Conservation (phyloP, 345 rosid genomes). For the Eutrema yunnanense region DNA sequence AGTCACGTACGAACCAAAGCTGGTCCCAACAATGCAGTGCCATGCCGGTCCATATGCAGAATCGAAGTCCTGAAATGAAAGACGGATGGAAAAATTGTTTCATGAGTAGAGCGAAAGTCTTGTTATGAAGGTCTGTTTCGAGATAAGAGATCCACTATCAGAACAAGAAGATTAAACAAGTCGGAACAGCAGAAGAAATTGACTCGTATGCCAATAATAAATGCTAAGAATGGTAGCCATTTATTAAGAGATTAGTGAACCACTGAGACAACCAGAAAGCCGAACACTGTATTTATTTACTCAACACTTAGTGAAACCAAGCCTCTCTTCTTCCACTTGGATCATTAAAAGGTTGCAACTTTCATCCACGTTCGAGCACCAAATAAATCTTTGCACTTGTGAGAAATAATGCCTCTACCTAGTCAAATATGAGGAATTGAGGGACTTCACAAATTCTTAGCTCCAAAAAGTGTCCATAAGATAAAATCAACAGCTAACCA, state of each 20-base stretch:
- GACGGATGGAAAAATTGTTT: background rate
- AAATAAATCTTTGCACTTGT: background rate
- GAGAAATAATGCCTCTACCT: background rate
- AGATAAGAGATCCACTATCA: background rate
- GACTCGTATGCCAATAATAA: background rate
- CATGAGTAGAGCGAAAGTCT: background rate
- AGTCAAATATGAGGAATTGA: background rate
- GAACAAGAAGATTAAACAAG: slow-evolving; percentile 1
- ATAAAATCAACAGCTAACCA: background rate
- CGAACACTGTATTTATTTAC: background rate
- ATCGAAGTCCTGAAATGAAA: slow-evolving; percentile 66
- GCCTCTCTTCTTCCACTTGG: background rate
- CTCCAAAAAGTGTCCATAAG: background rate
- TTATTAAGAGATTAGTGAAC: background rate
- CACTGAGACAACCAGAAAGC: background rate
- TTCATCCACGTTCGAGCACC: background rate
- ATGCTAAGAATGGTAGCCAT: background rate
- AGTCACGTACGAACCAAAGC: slow-evolving; percentile 92
- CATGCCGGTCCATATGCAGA: slow-evolving; percentile 88
- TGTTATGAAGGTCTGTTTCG: background rate
- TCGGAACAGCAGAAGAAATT: background rate
- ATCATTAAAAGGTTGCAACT: background rate
- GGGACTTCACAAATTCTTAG: background rate
- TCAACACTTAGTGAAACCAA: background rate
- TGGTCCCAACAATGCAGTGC: slow-evolving; percentile 97